phyloP scores from a whole-genome alignment of 768 basidiomycete genomes.

The Podaxis pistillaris region DNA sequence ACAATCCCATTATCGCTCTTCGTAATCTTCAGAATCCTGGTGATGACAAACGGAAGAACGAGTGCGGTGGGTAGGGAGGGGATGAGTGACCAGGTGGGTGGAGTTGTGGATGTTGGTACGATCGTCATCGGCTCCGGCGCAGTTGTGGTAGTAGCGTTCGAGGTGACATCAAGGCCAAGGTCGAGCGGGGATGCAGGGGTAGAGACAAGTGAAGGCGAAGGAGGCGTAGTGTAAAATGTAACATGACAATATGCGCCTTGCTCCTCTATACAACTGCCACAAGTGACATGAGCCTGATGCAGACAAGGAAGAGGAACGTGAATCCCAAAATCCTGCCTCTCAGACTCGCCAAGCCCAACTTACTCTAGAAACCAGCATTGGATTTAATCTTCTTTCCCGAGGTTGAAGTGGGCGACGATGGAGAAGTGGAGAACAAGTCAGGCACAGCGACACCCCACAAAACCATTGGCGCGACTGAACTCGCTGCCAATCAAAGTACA shows the following conservation, averaged over 20 bases:
- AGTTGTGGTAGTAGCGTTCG: neutral
- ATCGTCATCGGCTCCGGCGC: neutral
- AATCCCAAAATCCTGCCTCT: conserved; percentile 76
- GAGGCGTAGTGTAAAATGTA: conserved; percentile 85
- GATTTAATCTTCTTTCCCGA: neutral
- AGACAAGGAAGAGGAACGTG: conserved; percentile 59
- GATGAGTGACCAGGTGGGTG: conserved; percentile 57
- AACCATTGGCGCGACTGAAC: conserved; percentile 63
- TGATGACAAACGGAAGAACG: conserved; percentile 53
- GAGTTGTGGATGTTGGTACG: conserved; percentile 21
- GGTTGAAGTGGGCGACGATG: neutral
- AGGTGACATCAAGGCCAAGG: neutral
- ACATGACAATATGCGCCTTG: conserved; percentile 87
- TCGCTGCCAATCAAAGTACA: conserved; percentile 69
- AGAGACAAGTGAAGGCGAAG: conserved; percentile 20
- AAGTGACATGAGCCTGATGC: conserved; percentile 68
- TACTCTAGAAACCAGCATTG: neutral
- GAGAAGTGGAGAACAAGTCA: neutral
- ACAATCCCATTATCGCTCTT: conserved; percentile 77
- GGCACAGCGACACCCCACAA: conserved; percentile 54
- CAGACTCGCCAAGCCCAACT: conserved; percentile 52
- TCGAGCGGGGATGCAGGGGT: conserved; percentile 26
- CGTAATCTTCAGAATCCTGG: conserved; percentile 59
- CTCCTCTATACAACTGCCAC: conserved; percentile 95
- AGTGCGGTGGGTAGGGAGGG: conserved; percentile 55